A percentile compares a stretch with the other conserved stretches of the same genome.
phyloP scores from a whole-genome alignment of 1,284 basidiomycete genomes.

The Hemileia vastatrix region DNA sequence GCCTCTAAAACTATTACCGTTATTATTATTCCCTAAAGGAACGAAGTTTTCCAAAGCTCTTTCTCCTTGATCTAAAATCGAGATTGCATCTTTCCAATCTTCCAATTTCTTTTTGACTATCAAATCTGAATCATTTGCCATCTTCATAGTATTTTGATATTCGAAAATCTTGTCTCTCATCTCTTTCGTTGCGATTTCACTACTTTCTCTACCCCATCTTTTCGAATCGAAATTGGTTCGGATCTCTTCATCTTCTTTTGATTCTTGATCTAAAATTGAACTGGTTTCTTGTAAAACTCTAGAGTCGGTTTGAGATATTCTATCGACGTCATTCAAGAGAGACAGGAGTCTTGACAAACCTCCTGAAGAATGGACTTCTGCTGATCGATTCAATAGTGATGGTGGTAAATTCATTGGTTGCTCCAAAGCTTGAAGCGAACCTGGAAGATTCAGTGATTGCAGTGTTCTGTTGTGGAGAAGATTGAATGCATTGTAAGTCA shows the following conservation, averaged over 20 bases:
- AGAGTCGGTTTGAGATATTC: constrained; percentile 57
- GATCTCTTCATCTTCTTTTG: constrained; percentile 65
- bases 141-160: constrained; percentile 60
- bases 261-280: constrained; percentile 68
- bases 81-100: constrained; percentile 66
- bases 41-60: no score
- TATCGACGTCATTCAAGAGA: constrained; percentile 63
- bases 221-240: constrained; percentile 49
- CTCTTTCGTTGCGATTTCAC: constrained; percentile 66
- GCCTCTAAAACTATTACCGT: no score
- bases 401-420: constrained; percentile 77
- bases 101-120: constrained; percentile 70
- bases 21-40: no score
- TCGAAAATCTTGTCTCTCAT: constrained; percentile 60
- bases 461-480: constrained; percentile 52
- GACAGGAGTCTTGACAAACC: constrained; percentile 63
- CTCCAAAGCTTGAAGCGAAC: constrained; percentile 76
- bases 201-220: constrained; percentile 53
- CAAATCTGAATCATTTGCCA: constrained; percentile 65
- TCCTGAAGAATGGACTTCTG: constrained; percentile 69
- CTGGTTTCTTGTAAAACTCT: constrained; percentile 64
- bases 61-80: constrained; percentile 50
- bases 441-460: constrained; percentile 66
- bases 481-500: no score
- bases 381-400: constrained; percentile 71